These are phyloP conservation scores for Termitomyces sp. DNA, from an alignment of 768 basidiomycete genomes.

Conservation along the genomic window DNA sequence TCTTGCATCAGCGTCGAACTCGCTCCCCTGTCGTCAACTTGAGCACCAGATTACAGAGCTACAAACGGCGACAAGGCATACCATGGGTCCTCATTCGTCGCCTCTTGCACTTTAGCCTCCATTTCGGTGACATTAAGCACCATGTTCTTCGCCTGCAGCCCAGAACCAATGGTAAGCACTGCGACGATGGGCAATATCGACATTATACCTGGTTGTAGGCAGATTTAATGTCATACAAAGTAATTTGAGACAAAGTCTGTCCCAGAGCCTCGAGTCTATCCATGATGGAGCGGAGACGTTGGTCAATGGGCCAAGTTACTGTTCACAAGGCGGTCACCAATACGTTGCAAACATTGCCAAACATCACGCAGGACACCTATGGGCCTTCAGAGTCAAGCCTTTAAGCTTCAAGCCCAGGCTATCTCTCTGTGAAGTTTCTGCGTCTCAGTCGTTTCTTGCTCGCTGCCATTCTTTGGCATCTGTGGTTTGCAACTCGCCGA, in stretches of 20 bases:
- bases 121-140: conserved; percentile 96
- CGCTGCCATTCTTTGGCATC: not conserved
- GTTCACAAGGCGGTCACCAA: not conserved
- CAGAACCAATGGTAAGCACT: not conserved
- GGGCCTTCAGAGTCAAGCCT: no score
- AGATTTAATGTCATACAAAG: conserved; percentile 89
- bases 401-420: not conserved
- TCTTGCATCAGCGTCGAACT: conserved; percentile 98
- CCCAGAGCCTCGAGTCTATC: conserved; percentile 76
- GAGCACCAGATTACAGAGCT: not conserved
- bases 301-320: conserved; percentile 5
- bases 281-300: conserved; percentile 37
- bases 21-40: conserved; percentile 60
- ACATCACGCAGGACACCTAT: not conserved
- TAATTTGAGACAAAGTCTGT: conserved; percentile 72
- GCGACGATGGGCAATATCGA: not conserved
- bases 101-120: conserved; percentile 95
- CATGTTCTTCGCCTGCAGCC: conserved; percentile 81
- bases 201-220: conserved; percentile 83
- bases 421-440: not conserved
- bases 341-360: conserved; percentile 5
- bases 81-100: conserved; percentile 98
- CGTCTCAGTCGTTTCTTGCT: not conserved
- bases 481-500: not conserved
- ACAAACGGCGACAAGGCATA: conserved; percentile 25